Base-by-base conservation (phyloP, 345 rosid species). In the Eucalyptus erythrocorys region DNA sequence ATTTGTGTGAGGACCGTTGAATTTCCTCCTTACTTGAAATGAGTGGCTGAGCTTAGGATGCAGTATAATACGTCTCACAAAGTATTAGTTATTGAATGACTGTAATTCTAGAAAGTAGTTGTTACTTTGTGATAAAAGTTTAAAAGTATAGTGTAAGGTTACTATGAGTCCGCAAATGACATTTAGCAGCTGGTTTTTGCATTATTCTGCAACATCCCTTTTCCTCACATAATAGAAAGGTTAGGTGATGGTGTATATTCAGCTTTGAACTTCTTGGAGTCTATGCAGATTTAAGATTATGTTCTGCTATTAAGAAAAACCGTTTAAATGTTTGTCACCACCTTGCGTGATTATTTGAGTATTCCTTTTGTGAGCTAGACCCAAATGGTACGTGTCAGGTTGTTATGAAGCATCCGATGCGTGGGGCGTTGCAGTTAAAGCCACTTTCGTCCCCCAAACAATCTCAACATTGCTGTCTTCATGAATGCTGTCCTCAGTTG, bases 11-110 rank as follows among this genome's bases (percentile, higher is more conserved):
- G 87, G 80, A 88, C 87, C 40, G 26, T 53, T 45, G 91, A 91
- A 40, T 87, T 88, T 64, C 87, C 88, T 24, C 86, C 89, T 19
- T 87, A 87, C 81, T 91, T 86, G 87, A 86, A 89, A 79, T 89
- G 85, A 64, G 15, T 27, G 8, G 43, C 47, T n/a, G 71, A 64
- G 19, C 37, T 37, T 30, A 30, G 71, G n/a, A n/a, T n/a, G 14
- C 34, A 24, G 61, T 57, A 57, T 10, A 10, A 5, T 57, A 8
- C 64, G 24, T 57, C 24, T 24, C 4, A 22, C 13, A 1, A 24
- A 30, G 64, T 10, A 22, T 57, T 9, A 10, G 64, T 8, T 6
- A 57, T 57, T 57, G 64, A 24, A 57, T 57, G 64, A 24, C 30
- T 5, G 64, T 57, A 57, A 57, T 57, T 10, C 12, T 57, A 1